A percentile compares a stretch with the other conserved stretches of the same genome.
Evolutionary conservation across 2,329 filamentous ascomycete genomes (phyloP).

Genomic region (Aspergillus neotritici): DNA sequence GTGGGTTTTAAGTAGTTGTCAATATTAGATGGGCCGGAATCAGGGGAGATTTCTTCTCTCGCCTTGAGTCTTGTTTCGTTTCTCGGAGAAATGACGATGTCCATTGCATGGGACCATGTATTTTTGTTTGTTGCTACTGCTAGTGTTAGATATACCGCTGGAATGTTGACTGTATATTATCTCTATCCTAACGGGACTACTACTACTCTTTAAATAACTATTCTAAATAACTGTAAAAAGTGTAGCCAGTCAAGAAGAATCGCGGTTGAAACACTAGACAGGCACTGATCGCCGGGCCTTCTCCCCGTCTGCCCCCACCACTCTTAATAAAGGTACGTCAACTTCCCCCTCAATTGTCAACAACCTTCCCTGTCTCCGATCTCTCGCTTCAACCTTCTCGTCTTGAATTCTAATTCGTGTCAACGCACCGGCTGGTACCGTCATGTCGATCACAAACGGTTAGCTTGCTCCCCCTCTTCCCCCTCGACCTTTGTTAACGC

Average conservation of each 20-base stretch:
- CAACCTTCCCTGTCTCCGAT: background rate
- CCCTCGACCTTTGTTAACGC: background rate
- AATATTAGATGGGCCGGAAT: background rate
- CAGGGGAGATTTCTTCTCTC: slow-evolving; percentile 4
- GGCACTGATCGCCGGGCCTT: too few relatives aligned
- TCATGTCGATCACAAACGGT: slow-evolving; percentile 45
- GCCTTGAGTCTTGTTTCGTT: background rate
- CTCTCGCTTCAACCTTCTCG: slow-evolving; percentile 2
- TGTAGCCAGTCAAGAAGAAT: too few relatives aligned
- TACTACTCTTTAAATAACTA: too few relatives aligned
- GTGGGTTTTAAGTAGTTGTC: slow-evolving; percentile 9
- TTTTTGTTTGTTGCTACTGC: too few relatives aligned
- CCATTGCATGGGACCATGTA: too few relatives aligned
- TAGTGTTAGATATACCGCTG: too few relatives aligned
- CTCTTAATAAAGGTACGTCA: background rate
- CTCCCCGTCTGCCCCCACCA: too few relatives aligned
- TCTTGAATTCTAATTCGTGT: slow-evolving; percentile 5
- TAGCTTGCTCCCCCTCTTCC: background rate
- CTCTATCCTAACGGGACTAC: too few relatives aligned
- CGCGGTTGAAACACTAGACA: too few relatives aligned
- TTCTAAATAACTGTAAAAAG: too few relatives aligned
- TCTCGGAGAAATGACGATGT: background rate
- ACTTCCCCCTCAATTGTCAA: background rate
- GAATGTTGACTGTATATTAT: too few relatives aligned
- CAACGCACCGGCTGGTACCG: slow-evolving; percentile 9